A percentile compares a stretch with the other conserved stretches of the same genome.
phyloP scores from a whole-genome alignment of 495 filamentous ascomycete species.

The Barbatosphaeria neglecta region DNA sequence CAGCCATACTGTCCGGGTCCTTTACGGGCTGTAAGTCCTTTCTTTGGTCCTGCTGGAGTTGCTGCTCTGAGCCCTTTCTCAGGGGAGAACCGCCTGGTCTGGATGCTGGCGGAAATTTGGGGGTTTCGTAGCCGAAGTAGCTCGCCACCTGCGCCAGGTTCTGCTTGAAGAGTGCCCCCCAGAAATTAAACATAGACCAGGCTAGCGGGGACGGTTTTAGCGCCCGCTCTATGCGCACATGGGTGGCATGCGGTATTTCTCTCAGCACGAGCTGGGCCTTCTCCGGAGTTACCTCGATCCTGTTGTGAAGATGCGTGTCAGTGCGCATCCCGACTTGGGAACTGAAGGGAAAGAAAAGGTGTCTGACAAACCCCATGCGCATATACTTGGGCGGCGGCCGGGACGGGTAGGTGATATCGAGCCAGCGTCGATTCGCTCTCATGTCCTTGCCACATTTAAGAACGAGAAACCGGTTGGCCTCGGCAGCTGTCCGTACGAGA shows the following conservation, averaged over 20 bases:
- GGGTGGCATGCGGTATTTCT: constrained; percentile 16
- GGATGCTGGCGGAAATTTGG: neutral
- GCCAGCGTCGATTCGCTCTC: constrained; percentile 17
- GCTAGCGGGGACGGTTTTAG: constrained; percentile 24
- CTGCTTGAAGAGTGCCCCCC: constrained; percentile 15
- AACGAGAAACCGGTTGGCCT: constrained; percentile 3
- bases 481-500: constrained; percentile 7
- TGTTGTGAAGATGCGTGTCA: neutral
- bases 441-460: constrained; percentile 10
- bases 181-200: constrained; percentile 22
- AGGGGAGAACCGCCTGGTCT: neutral
- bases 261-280: constrained; percentile 18
- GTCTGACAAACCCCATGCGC: constrained; percentile 3
- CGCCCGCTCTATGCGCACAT: constrained; percentile 14
- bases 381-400: constrained; percentile 28
- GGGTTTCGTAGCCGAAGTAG: constrained; percentile 19
- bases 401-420: constrained; percentile 28
- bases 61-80: neutral
- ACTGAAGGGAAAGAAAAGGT: no score
- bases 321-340: neutral
- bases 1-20: neutral
- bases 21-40: neutral
- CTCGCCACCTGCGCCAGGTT: constrained; percentile 12
- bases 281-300: constrained; percentile 15
- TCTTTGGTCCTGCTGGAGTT: neutral